Conservation (phyloP, 306 rosid genomes). For the Dryas alaskensis region DNA sequence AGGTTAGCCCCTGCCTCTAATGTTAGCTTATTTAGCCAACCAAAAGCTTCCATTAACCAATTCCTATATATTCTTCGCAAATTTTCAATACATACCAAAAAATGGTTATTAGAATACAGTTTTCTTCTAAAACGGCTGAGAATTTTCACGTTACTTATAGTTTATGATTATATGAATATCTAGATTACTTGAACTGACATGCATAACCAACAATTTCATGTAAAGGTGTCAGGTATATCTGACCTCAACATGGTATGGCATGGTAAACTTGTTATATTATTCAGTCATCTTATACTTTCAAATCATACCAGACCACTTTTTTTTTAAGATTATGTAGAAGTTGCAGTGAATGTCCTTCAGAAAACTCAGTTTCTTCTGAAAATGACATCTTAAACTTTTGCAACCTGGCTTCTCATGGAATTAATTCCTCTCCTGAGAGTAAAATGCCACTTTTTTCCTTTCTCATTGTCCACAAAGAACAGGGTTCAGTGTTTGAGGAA, state of each 20-base stretch:
- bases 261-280: background rate
- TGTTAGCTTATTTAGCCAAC: background rate
- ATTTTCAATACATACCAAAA: background rate
- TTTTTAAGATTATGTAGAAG: too few relatives aligned
- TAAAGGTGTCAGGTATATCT: background rate
- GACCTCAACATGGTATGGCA: background rate
- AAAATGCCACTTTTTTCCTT: background rate
- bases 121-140: background rate
- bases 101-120: background rate
- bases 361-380: too few relatives aligned
- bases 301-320: too few relatives aligned
- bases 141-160: background rate
- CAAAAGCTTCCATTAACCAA: background rate
- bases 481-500: conserved; percentile 1
- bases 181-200: background rate
- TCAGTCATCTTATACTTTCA: background rate
- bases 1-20: conserved; percentile 37
- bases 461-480: background rate
- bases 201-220: too few relatives aligned
- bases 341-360: too few relatives aligned
- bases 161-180: background rate
- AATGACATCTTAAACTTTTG: background rate
- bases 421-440: too few relatives aligned
- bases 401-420: background rate
- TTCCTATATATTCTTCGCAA: background rate